phyloP scores from a whole-genome alignment of 164 flowering plant genomes.

The Vitis cinerea region DNA sequence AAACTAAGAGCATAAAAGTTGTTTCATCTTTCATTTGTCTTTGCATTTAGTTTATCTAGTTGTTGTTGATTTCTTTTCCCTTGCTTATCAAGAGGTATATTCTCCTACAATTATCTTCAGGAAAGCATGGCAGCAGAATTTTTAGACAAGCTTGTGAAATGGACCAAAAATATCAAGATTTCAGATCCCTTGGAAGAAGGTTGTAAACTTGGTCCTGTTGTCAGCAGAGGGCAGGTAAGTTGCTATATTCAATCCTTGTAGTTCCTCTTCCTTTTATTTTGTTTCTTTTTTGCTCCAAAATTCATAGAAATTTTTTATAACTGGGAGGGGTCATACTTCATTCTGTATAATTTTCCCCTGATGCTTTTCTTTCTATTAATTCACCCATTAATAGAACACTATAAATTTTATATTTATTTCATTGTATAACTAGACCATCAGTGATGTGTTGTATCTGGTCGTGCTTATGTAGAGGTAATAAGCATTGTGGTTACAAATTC shows the following conservation, averaged over 20 bases:
- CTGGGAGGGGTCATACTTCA: background rate
- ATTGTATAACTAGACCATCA: background rate
- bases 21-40: no score
- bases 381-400: background rate
- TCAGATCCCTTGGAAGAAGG: constrained; percentile 97
- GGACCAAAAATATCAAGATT: constrained; percentile 80
- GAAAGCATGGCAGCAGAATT: constrained; percentile 82
- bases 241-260: constrained; percentile 6
- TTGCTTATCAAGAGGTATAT: background rate
- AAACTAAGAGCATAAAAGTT: no score
- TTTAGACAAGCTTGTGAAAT: constrained; percentile 64
- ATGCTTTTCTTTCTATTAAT: background rate
- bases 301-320: no score
- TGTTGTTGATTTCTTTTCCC: no score
- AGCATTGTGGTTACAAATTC: background rate
- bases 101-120: constrained; percentile 33
- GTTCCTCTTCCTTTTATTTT: background rate
- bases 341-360: background rate
- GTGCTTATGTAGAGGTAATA: background rate
- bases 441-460: background rate
- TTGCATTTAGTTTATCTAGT: no score
- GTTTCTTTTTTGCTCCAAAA: background rate
- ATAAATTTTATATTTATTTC: background rate
- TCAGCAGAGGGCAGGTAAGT: constrained; percentile 82
- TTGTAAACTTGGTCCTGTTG: constrained; percentile 95